Conservation (phyloP, 2,329 filamentous ascomycete species). For the Colletotrichum navitas region DNA sequence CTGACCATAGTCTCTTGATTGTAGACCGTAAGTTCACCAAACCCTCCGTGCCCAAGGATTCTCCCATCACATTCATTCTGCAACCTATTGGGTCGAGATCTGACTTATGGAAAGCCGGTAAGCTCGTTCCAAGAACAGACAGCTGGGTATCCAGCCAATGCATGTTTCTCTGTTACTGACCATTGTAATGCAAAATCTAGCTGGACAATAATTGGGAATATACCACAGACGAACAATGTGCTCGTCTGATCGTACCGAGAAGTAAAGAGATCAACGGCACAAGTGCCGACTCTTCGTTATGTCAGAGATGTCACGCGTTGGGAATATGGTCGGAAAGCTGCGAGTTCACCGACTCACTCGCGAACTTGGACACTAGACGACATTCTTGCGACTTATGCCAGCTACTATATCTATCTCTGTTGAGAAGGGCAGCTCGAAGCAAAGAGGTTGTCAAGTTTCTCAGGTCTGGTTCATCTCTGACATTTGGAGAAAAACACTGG, state of each 20-base stretch:
- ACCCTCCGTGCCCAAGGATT: not conserved
- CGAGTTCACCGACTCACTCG: conserved; percentile 1
- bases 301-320: not conserved
- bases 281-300: not conserved
- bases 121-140: not conserved
- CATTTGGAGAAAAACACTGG: not conserved
- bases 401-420: not conserved
- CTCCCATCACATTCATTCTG: not conserved
- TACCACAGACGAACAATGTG: not conserved
- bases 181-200: not conserved
- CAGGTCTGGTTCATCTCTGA: not conserved
- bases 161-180: not conserved
- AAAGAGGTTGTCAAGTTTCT: not conserved
- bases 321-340: not conserved
- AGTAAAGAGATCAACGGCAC: not conserved
- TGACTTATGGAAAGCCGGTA: not conserved
- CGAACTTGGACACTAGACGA: not conserved
- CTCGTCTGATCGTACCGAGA: not conserved
- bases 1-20: not conserved
- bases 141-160: not conserved
- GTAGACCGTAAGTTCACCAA: not conserved
- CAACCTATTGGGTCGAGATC: not conserved
- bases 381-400: not conserved
- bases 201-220: not conserved
- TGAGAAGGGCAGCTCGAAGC: not conserved